Base-by-base conservation (phyloP, 2,329 filamentous ascomycete species). In the Aspergillus glaucus region DNA sequence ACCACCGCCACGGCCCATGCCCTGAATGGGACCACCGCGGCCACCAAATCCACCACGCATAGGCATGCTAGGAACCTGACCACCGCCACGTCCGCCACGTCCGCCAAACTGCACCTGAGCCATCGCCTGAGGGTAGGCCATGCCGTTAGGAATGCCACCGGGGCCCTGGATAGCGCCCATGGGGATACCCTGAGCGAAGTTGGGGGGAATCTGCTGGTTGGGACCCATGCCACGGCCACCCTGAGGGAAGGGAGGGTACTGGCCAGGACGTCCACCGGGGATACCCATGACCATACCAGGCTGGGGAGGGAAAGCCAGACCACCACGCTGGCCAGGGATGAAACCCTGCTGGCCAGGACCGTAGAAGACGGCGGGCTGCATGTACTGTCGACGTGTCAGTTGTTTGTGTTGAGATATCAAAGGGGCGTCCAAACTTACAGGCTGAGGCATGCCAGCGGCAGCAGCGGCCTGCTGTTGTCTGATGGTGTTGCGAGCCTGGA, bases 401-500 rank as follows among this genome's bases (percentile, higher is more conserved):
- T 43, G 6, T 32, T 12, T 12, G 12, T 17, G 24, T 21, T 2
- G 46, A 41, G 17, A 9, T 36, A 24, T 17, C 22, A 15, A 15
- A 5, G 2, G 26, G 10, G 7, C 19, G 2, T 30, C 17, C 24
- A n/a, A 19, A 61, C 63, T 54, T 60, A 70, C 68, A 61, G 77
- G 76, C 57, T 79, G 87, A 60, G 88, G 86, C 81, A 95, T 89
- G 64, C 88, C 90, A 47, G 87, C 89, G 58, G 87, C 87, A 58
- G 91, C 89, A 58, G 91, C 90, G 60, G 90, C 89, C 75, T 98
- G 93, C 79, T 97, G 93, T 85, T 97, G 93, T 67, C 93, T 87
- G 68, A 96, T 85, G 74, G 95, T 92, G 80, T 97, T 97, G 74
- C 93, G 90, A 72, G 93, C 92, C 78, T 97, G 93, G 73, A 98